Base-by-base conservation (phyloP, 805 yeast genomes). In the Candida takata region DNA sequence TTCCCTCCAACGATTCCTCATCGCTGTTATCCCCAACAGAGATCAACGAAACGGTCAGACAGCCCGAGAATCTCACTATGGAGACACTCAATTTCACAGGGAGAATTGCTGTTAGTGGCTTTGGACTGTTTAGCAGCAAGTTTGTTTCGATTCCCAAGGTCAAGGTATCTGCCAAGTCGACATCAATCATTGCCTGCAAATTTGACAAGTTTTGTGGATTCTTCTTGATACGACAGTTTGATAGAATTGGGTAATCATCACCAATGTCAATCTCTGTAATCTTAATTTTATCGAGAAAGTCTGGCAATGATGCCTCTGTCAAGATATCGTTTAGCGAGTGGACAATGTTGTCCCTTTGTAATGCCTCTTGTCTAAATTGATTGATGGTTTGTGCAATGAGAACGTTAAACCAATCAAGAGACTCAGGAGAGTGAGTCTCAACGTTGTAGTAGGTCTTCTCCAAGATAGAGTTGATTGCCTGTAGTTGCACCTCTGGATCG, bases 381-480 rank as follows among this genome's bases (percentile, higher is more conserved):
- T 84, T 75, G 18, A 92, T 77, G 7, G 87, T 79, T 56, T 92
- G 97, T 0, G 97, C 98, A 14, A 92, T 72, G 25, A 92, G 65
- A 2, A 92, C 97, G 45, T 90, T 92, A 58, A 92, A 86, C 98
- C 98, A 92, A 57, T 92, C 98, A 41, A 92, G 62, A 0, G 96
- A 82, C 62, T 92, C 98, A 0, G 97, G 74, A 13, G 78, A 69
- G 56, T 92, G 98, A 18, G 77, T 78, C 31, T 79, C 77, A 2
- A 92, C 97, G 52, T 92, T 84, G 58, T 92, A 92, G 54, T 86
- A 86, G 0, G 97, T 87, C 49, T 87, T 88, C 44, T 90, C 97
- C 27, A 92, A 63, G 15, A 92, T 84, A 1, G 74, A 56, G 18
- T 63, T 59, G 29, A 67, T 58, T 6, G 47, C 31, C 7, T 32